phyloP scores from a whole-genome alignment of 1,139 yeast genomes.

The Yamadazyma pseudoaaseri region DNA sequence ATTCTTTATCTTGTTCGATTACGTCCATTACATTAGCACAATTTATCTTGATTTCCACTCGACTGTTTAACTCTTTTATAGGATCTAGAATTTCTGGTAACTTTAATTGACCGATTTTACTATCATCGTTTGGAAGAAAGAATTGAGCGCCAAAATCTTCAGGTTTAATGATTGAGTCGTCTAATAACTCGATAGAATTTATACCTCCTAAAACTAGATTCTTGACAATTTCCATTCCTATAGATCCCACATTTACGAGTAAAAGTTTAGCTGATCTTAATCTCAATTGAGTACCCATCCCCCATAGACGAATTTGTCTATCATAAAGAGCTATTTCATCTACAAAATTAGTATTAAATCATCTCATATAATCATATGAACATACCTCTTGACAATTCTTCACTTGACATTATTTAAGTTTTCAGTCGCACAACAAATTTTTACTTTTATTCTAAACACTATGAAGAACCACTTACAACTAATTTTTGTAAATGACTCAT shows the following conservation, averaged over 20 bases:
- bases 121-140: slow-evolving; percentile 59
- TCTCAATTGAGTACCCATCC: slow-evolving; percentile 84
- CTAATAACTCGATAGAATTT: slow-evolving; percentile 72
- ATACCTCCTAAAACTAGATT: slow-evolving; percentile 88
- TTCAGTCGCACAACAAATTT: background rate
- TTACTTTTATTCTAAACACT: slow-evolving; percentile 5
- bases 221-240: slow-evolving; percentile 79
- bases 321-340: slow-evolving; percentile 94
- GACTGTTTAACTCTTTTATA: slow-evolving; percentile 71
- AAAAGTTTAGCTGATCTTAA: slow-evolving; percentile 74
- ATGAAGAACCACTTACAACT: slow-evolving; percentile 58
- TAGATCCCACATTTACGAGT: slow-evolving; percentile 65
- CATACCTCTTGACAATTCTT: slow-evolving; percentile 18
- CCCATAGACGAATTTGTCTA: slow-evolving; percentile 96
- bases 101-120: slow-evolving; percentile 48
- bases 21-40: slow-evolving; percentile 29
- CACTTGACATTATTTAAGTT: slow-evolving; percentile 3
- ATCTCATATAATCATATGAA: background rate
- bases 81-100: slow-evolving; percentile 53
- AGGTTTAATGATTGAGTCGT: slow-evolving; percentile 51
- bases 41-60: slow-evolving; percentile 58
- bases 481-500: slow-evolving; percentile 87
- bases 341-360: slow-evolving; percentile 9
- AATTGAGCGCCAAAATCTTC: slow-evolving; percentile 78
- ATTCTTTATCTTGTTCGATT: slow-evolving; percentile 25